Evolutionary conservation across 1,139 yeast genomes (phyloP).

Genomic region (Candida mesenterica): DNA sequence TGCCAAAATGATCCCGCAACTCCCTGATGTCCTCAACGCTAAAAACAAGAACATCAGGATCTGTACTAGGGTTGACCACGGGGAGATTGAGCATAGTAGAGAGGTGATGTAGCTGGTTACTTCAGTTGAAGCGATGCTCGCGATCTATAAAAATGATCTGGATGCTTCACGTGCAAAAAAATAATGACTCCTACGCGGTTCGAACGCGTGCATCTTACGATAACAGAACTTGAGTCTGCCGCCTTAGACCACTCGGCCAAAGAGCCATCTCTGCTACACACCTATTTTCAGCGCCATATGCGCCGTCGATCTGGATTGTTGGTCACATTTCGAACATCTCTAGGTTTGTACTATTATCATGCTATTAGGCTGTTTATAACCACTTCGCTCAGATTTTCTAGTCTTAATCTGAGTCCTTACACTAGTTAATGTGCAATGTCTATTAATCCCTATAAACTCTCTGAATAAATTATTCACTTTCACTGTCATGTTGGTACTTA

Average conservation of each 20-base stretch:
- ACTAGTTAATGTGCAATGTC: no score
- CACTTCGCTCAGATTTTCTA: neutral
- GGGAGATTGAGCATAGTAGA: constrained; percentile 16
- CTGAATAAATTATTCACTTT: neutral
- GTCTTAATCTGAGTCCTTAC: no score
- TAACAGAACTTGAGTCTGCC: constrained; percentile 52
- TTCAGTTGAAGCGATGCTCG: neutral
- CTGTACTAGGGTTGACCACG: constrained; percentile 11
- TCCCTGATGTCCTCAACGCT: constrained; percentile 49
- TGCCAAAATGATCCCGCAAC: constrained; percentile 49
- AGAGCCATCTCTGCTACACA: constrained; percentile 12
- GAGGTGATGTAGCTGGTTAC: neutral
- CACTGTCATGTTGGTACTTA: constrained; percentile 15
- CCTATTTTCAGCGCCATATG: no score
- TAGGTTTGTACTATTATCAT: no score
- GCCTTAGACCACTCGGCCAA: constrained; percentile 56
- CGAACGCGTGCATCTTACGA: constrained; percentile 76
- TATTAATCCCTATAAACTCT: no score
- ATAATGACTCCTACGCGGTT: constrained; percentile 78
- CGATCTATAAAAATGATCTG: no score
- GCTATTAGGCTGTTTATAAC: neutral
- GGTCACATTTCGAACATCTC: no score
- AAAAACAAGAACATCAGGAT: constrained; percentile 42
- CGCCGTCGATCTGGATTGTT: no score
- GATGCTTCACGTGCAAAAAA: constrained; percentile 23